Base-by-base conservation (phyloP, 768 basidiomycete genomes). In the Gymnopilus junonius region DNA sequence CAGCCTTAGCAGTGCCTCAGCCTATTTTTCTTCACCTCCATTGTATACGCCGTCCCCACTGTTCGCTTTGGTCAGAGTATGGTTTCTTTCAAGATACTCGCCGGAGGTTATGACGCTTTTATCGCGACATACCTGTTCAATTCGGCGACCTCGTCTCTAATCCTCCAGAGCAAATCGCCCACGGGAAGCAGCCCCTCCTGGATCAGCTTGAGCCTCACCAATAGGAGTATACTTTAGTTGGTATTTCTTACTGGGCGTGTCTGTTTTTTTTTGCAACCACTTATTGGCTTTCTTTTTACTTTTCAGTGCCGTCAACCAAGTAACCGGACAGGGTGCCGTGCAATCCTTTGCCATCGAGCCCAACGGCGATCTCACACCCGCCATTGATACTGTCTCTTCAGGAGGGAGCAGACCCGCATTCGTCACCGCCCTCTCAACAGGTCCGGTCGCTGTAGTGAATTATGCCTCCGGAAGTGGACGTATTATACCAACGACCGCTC, bases 61-160 rank as follows among this genome's bases (percentile, higher is more conserved):
- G 34, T 20, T 20, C 8, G 4, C 8, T 17, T 51, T 0, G 31
- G 10, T 42, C 21, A 14, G 25, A 43, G 25, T 45, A 91, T 90
- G 89, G 89, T 90, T 67, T 81, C 85, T 59, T 85, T 88, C 69
- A 88, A 80, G 2, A 87, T 92, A 63, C 80, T 91, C 34, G 89
- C 89, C 34, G 89, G 89, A 42, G 89, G 89, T 15, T 90, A 85
- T 69, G 79, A 80, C 55, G 74, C 83, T 61, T 88, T 87, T 65
- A 79, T 91, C 56, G 86, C 85, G 2, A 83, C 86, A 0, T 90
- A 90, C 73, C 68, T 85, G 37, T 91, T 91, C 76, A 82, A 85
- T 69, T 75, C 84, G 6, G 77, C 82, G 23, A 75, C 78, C n/a
- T 78, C 77, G 14, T 74, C 81, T 7, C 73, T 91, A 58, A 78